phyloP scores from a whole-genome alignment of 2,329 filamentous ascomycete species.

The Trichocomaceae sp. region DNA sequence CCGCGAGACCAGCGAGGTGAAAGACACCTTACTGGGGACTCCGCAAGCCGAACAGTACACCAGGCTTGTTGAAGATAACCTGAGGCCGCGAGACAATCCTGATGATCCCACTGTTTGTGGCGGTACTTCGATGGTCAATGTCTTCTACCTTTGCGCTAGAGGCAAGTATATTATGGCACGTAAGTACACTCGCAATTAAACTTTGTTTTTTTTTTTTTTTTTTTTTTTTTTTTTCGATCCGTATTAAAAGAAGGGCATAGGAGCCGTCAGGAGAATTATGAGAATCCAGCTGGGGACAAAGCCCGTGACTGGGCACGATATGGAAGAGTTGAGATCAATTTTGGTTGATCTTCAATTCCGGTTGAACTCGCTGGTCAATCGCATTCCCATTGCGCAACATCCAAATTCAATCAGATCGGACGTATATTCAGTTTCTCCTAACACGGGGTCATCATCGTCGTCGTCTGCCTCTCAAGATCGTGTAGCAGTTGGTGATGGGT shows the following conservation, averaged over 20 bases:
- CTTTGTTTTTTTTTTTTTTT: too few species aligned
- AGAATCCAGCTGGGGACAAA: conserved; percentile 42
- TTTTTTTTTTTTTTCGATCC: too few species aligned
- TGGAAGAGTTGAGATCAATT: conserved; percentile 39
- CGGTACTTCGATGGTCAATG: conserved; percentile 36
- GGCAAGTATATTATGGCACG: conserved; percentile 43
- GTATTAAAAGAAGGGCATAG: conserved; percentile 17
- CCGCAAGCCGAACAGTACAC: conserved; percentile 34
- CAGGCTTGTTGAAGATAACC: conserved; percentile 25
- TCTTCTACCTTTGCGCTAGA: conserved; percentile 38
- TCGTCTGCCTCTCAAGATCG: conserved; percentile 25
- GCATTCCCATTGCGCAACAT: conserved; percentile 33
- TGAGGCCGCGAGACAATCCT: conserved; percentile 33
- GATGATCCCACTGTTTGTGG: conserved; percentile 38
- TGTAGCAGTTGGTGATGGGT: conserved; percentile 19
- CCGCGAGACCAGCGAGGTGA: conserved; percentile 40
- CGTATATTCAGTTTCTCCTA: conserved; percentile 4
- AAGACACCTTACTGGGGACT: conserved; percentile 39
- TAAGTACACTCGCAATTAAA: conserved; percentile 20
- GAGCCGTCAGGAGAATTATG: conserved; percentile 38
- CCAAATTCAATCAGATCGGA: conserved; percentile 10
- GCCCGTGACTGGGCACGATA: conserved; percentile 37
- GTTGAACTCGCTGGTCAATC: conserved; percentile 37
- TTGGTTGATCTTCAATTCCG: conserved; percentile 37
- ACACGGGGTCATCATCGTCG: conserved; percentile 23